Conservation (phyloP, 2,329 filamentous ascomycete species). For the Colletotrichum musae region DNA sequence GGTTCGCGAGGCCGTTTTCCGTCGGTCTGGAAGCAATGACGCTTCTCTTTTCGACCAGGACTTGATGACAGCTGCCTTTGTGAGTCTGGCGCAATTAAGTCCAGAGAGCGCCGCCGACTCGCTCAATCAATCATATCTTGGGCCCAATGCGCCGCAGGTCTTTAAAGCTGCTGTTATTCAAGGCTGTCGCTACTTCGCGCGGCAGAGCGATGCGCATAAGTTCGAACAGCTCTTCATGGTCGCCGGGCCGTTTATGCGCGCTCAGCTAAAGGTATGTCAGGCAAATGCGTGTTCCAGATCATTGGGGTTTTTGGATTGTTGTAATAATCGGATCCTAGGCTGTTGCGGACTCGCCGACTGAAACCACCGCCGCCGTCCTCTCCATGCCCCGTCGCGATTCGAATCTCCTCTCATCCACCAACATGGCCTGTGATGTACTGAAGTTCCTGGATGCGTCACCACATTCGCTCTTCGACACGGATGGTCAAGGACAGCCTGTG, state of each 20-base stretch:
- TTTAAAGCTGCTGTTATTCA: constrained; percentile 76
- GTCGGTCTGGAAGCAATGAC: constrained; percentile 63
- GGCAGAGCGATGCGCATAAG: constrained; percentile 61
- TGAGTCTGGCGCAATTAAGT: constrained; percentile 74
- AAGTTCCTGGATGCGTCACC: constrained; percentile 69
- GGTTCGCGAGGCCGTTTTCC: constrained; percentile 76
- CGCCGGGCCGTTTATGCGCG: constrained; percentile 69
- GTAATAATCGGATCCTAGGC: constrained; percentile 47
- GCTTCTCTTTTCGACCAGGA: constrained; percentile 71
- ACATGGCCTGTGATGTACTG: constrained; percentile 67
- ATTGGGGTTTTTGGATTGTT: too few species aligned
- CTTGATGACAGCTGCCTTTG: constrained; percentile 76
- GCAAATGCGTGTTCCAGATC: neutral
- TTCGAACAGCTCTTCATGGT: constrained; percentile 70
- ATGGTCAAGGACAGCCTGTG: constrained; percentile 13
- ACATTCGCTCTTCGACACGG: constrained; percentile 60
- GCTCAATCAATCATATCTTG: constrained; percentile 70
- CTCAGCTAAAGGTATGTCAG: constrained; percentile 67
- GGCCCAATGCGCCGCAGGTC: constrained; percentile 67
- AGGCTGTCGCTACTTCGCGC: constrained; percentile 74
- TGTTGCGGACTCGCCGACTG: constrained; percentile 55
- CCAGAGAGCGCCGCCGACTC: constrained; percentile 71
- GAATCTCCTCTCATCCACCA: constrained; percentile 55
- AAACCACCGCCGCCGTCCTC: constrained; percentile 49
- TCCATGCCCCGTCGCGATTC: constrained; percentile 56